Evolutionary conservation across 2,329 filamentous ascomycete genomes (phyloP).

Genomic region (Sclerotinia glacialis): DNA sequence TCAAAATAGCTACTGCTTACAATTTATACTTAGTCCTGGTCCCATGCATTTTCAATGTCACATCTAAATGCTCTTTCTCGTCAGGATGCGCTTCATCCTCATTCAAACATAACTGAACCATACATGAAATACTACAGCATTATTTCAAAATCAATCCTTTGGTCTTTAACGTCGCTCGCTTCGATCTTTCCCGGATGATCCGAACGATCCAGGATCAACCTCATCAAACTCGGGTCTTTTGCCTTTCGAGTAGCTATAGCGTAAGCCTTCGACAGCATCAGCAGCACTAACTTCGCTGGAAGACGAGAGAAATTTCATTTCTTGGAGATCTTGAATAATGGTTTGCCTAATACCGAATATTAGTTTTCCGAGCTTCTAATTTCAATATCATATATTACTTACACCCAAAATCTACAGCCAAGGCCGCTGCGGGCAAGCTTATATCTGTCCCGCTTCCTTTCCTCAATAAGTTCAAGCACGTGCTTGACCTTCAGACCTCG

Average conservation of each 20-base stretch:
- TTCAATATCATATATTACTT: neutral
- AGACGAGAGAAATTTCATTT: neutral
- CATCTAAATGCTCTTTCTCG: too few species aligned
- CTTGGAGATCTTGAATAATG: neutral
- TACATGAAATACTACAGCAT: neutral
- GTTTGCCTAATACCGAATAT: neutral
- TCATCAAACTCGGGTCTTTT: neutral
- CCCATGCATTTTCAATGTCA: neutral
- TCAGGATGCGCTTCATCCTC: too few species aligned
- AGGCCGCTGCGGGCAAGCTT: neutral
- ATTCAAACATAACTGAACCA: neutral
- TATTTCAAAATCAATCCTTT: neutral
- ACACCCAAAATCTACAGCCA: neutral
- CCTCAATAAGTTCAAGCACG: neutral
- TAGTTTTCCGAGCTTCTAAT: neutral
- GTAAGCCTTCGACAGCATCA: neutral
- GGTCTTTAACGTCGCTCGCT: neutral
- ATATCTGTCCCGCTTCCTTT: neutral
- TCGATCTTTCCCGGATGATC: neutral
- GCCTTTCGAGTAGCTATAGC: neutral
- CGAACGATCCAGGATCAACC: neutral
- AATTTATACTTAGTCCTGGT: neutral
- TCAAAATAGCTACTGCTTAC: neutral
- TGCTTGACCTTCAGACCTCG: neutral
- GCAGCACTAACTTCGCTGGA: neutral